Conservation (phyloP, 306 rosid species). For the Castanospermum australe region DNA sequence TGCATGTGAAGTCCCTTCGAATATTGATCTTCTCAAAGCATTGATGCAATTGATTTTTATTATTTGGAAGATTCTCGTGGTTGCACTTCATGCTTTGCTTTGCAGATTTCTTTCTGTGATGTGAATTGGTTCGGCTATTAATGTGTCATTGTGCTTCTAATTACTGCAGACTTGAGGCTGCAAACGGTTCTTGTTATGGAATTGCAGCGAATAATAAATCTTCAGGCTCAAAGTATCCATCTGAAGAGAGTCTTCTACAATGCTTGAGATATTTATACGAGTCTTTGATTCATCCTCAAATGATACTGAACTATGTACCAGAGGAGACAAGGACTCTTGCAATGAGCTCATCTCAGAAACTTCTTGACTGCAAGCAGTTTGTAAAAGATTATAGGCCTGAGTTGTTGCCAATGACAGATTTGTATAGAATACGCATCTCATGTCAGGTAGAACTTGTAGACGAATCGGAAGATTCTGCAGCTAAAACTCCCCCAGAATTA, state of each 20-base stretch:
- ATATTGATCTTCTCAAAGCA: conserved; percentile 13
- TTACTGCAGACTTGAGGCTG: conserved; percentile 61
- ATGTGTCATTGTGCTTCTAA: background rate
- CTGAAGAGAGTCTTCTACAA: conserved; percentile 65
- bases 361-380: conserved; percentile 97
- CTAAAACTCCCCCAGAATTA: conserved; percentile 66
- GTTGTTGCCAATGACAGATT: conserved; percentile 30
- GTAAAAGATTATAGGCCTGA: conserved; percentile 68
- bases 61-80: conserved; percentile 13
- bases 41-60: conserved; percentile 16
- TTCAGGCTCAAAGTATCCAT: conserved; percentile 44
- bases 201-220: conserved; percentile 36
- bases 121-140: background rate
- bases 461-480: conserved; percentile 51
- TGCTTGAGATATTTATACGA: conserved; percentile 76
- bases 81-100: conserved; percentile 5
- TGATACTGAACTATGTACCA: conserved; percentile 51
- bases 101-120: background rate
- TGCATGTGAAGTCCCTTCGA: background rate
- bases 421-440: conserved; percentile 38
- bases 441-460: conserved; percentile 68
- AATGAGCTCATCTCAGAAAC: conserved; percentile 65
- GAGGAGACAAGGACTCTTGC: conserved; percentile 59
- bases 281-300: conserved; percentile 75
- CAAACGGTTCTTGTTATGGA: conserved; percentile 33